Base-by-base conservation (phyloP, 352 stramenopile species). In the Pythium aphanidermatum region DNA sequence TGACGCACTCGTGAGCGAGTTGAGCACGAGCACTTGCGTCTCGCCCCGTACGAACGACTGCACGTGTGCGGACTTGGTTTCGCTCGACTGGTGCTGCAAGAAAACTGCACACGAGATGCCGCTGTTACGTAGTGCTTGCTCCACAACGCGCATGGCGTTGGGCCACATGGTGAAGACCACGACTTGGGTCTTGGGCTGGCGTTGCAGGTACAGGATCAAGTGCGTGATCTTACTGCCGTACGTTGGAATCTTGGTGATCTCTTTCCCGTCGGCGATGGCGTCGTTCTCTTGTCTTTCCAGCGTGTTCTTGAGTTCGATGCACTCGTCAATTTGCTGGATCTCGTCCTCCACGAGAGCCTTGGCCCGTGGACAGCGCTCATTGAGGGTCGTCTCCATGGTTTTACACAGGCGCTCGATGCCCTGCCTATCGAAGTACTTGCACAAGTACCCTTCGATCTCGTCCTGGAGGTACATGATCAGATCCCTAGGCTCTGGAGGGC, bases 151-250 rank as follows among this genome's bases (percentile, higher is more conserved):
- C 26, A 95, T 51, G 6, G 68, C 78, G 30, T 60, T 68, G 54
- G 75, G 46, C 79, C 79, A 95, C 70, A 89, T 90, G 14, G 74
- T 88, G 52, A 95, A 95, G 30, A 95, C 56, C 33, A 95, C 82
- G 13, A 85, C 77, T 41, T 89, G 80, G 31, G 72, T 66, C 12
- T 45, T 70, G n/a, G 57, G 32, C 25, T 85, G 36, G 5, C 67
- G 64, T 16, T 55, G 55, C 19, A 92, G 52, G 38, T 85, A 89
- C 34, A 70, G 65, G 43, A 95, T 67, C 12, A 95, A 51, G 9
- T 72, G 55, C 23, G 69, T 70, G 33, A 86, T 82, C 56, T 95
- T 95, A 50, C 56, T 86, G 20, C 83, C 83, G 52, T 83, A 80
- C n/a, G 46, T 46, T 12, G 62, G 62, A 24, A 70, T 64, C 12